These are phyloP conservation scores for Lachancea thermotolerans DNA, from an alignment of 805 yeast genomes.

Conservation along the genomic window DNA sequence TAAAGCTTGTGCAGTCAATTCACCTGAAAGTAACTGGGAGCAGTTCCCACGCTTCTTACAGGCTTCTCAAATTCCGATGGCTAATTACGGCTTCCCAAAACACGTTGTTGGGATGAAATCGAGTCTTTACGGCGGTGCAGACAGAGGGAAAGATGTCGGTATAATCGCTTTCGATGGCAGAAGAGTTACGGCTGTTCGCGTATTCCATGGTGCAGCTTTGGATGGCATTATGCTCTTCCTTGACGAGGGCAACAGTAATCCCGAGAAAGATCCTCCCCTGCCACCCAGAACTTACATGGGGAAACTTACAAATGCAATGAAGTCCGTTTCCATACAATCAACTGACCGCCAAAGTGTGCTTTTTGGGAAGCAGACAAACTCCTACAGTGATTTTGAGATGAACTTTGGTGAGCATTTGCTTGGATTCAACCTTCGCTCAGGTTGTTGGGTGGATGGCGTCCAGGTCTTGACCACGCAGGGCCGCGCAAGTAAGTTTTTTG, in stretches of 20 bases:
- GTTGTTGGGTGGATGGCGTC: constrained; percentile 86
- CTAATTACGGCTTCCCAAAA: constrained; percentile 21
- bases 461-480: constrained; percentile 61
- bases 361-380: constrained; percentile 48
- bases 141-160: constrained; percentile 27
- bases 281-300: constrained; percentile 42
- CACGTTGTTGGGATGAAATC: constrained; percentile 25
- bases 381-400: constrained; percentile 52
- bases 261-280: constrained; percentile 34
- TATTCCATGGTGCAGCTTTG: constrained; percentile 69
- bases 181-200: constrained; percentile 45
- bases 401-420: constrained; percentile 50
- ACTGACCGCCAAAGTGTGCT: constrained; percentile 16
- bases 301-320: constrained; percentile 24
- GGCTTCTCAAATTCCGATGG: constrained; percentile 20
- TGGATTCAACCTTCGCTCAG: constrained; percentile 61
- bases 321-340: constrained; percentile 13
- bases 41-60: constrained; percentile 36
- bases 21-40: constrained; percentile 47
- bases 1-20: constrained; percentile 53
- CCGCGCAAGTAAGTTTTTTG: constrained; percentile 50
- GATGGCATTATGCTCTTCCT: constrained; percentile 68
- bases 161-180: constrained; percentile 24
- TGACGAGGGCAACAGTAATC: constrained; percentile 8
- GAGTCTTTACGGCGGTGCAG: constrained; percentile 20